Evolutionary conservation across 1,139 yeast species (phyloP).

Genomic region (Eremothecium gossypii): DNA sequence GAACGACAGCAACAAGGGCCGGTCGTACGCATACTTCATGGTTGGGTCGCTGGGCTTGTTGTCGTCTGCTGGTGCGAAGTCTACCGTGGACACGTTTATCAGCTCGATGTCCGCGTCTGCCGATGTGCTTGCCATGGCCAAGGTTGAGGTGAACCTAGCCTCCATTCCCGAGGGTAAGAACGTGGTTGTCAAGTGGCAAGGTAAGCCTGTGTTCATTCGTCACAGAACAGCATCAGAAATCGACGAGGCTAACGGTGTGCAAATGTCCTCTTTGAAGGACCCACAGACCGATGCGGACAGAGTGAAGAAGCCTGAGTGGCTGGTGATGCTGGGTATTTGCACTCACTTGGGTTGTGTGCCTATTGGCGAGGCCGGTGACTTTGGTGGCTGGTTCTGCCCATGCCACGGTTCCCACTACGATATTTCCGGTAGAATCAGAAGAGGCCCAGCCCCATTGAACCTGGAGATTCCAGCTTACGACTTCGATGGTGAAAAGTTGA

Average conservation of each 20-base stretch:
- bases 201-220: conserved; percentile 98
- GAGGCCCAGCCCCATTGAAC: conserved; percentile 99
- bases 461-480: conserved; percentile 92
- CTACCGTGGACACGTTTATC: conserved; percentile 93
- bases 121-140: conserved; percentile 98
- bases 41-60: conserved; percentile 93
- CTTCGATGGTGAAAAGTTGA: conserved; percentile 72
- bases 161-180: conserved; percentile 97
- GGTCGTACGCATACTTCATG: conserved; percentile 93
- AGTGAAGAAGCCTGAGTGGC: conserved; percentile 96
- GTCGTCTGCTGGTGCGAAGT: conserved; percentile 94
- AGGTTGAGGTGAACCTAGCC: conserved; percentile 91
- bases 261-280: conserved; percentile 72
- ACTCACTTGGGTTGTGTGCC: conserved; percentile 99
- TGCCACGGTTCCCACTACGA: conserved; percentile 99
- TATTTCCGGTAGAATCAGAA: conserved; percentile 99
- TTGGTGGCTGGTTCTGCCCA: conserved; percentile 99
- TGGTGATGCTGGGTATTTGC: conserved; percentile 98
- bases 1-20: conserved; percentile 57
- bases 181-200: conserved; percentile 98
- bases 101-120: conserved; percentile 96
- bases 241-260: conserved; percentile 83
- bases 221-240: conserved; percentile 94
- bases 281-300: conserved; percentile 91
- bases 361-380: conserved; percentile 99